These are phyloP conservation scores for Cordyceps cateniannulata DNA, from an alignment of 2,329 filamentous ascomycete species.

Conservation along the genomic window DNA sequence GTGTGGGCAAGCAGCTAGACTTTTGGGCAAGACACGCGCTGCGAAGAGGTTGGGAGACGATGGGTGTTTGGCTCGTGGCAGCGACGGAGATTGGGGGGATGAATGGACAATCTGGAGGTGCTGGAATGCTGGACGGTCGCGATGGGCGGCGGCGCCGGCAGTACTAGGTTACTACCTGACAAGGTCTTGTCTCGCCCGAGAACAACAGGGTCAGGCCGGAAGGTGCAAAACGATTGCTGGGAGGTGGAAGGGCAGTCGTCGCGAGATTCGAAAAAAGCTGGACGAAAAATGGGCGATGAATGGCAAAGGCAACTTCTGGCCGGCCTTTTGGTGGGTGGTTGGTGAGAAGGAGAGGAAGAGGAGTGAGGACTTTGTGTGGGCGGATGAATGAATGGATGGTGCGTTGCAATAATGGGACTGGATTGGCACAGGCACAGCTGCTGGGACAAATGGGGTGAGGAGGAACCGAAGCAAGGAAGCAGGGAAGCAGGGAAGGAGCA, in stretches of 20 bases:
- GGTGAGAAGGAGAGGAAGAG: not conserved
- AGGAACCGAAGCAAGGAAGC: not conserved
- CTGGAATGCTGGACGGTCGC: slow-evolving; percentile 16
- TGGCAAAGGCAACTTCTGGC: not conserved
- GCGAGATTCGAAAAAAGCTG: not conserved
- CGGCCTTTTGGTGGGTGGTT: not conserved
- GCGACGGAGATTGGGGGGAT: not conserved
- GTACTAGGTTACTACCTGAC: not conserved
- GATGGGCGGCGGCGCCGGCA: not conserved
- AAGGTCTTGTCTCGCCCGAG: not conserved
- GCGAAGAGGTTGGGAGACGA: not conserved
- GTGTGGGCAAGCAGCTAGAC: not conserved
- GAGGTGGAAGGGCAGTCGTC: not conserved
- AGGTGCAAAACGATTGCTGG: not conserved
- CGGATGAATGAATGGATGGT: not conserved
- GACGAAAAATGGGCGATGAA: not conserved
- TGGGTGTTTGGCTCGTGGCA: not conserved
- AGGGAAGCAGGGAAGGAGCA: not conserved
- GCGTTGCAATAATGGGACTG: not conserved
- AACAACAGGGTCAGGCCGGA: not conserved
- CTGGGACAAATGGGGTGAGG: not conserved
- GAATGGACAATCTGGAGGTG: not conserved
- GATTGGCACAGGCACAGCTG: not conserved
- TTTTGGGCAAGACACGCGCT: slow-evolving; percentile 6
- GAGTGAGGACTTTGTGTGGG: not conserved